Conservation (phyloP, 1,284 basidiomycete genomes). For the Tylopilus sp. region DNA sequence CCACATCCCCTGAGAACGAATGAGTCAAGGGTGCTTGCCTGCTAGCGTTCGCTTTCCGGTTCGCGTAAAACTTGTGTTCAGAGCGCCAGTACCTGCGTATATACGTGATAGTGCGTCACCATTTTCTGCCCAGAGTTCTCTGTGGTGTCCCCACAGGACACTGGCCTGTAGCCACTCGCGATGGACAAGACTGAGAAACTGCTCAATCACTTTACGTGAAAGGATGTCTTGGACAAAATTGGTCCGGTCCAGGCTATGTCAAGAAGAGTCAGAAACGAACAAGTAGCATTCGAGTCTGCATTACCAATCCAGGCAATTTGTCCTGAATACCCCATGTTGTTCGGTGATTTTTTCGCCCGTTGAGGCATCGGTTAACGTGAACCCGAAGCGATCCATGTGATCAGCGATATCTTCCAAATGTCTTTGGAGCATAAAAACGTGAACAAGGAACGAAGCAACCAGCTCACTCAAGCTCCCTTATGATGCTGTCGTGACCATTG, state of each 20-base stretch:
- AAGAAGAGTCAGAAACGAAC: slow-evolving; percentile 4
- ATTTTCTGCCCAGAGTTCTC: slow-evolving; percentile 96
- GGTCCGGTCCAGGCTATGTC: slow-evolving; percentile 85
- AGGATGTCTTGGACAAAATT: slow-evolving; percentile 96
- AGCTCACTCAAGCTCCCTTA: slow-evolving; percentile 66
- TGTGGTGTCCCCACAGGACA: slow-evolving; percentile 81
- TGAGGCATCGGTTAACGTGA: slow-evolving; percentile 70
- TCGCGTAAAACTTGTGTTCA: slow-evolving; percentile 94
- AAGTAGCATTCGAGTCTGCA: slow-evolving; percentile 14
- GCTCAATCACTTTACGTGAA: slow-evolving; percentile 72
- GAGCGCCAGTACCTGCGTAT: slow-evolving; percentile 94
- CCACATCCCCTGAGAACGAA: background rate
- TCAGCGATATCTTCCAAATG: slow-evolving; percentile 58
- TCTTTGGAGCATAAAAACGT: slow-evolving; percentile 34
- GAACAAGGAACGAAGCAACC: slow-evolving; percentile 7
- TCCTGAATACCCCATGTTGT: slow-evolving; percentile 89
- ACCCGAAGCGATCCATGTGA: slow-evolving; percentile 80
- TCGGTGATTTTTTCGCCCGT: slow-evolving; percentile 70
- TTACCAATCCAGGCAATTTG: slow-evolving; percentile 95
- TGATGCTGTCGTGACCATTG: slow-evolving; percentile 87
- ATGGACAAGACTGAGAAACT: slow-evolving; percentile 66
- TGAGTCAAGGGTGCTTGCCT: slow-evolving; percentile 39
- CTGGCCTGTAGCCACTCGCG: slow-evolving; percentile 70
- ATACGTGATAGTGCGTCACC: slow-evolving; percentile 88
- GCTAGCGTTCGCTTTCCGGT: slow-evolving; percentile 92